Percentiles rank a stretch among this genome's conserved stretches.
Conservation (phyloP, 1,284 basidiomycete genomes). For the Takashimella koratensis region DNA sequence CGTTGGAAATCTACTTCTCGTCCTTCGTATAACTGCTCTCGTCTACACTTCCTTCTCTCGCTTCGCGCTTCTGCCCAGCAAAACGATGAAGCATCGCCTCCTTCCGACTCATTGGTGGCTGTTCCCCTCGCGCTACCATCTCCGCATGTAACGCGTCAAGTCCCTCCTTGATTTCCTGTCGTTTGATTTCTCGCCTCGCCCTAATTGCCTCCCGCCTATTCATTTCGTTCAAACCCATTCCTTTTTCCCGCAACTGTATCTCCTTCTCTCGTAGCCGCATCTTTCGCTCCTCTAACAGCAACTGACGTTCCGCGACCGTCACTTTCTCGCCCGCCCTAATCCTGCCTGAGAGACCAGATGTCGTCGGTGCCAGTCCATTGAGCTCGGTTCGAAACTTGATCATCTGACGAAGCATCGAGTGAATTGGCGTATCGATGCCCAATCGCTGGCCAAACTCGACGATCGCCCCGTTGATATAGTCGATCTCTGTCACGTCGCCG, state of each 20-base stretch:
- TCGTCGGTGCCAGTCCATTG: conserved; percentile 9
- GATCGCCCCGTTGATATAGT: conserved; percentile 84
- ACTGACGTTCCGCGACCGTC: not conserved
- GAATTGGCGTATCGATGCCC: conserved; percentile 62
- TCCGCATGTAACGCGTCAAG: not conserved
- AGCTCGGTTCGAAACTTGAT: conserved; percentile 54
- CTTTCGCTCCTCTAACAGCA: conserved; percentile 8
- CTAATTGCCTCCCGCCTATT: not conserved
- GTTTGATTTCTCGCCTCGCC: conserved; percentile 3
- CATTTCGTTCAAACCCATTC: not conserved
- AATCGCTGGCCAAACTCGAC: conserved; percentile 61
- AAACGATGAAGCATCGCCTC: not conserved
- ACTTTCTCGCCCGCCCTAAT: conserved; percentile 2
- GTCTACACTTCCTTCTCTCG: not conserved
- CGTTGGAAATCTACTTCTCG: no score
- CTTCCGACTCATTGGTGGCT: not conserved
- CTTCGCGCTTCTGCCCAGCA: not conserved
- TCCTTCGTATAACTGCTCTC: not conserved
- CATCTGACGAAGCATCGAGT: conserved; percentile 61
- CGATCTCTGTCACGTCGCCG: conserved; percentile 66
- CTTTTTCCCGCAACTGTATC: conserved; percentile 9
- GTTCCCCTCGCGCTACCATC: not conserved
- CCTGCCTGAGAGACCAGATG: conserved; percentile 3
- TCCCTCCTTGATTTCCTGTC: not conserved
- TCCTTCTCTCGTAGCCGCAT: conserved; percentile 7